These are phyloP conservation scores for Monilinia polystroma DNA, from an alignment of 2,329 filamentous ascomycete species.

Conservation along the genomic window DNA sequence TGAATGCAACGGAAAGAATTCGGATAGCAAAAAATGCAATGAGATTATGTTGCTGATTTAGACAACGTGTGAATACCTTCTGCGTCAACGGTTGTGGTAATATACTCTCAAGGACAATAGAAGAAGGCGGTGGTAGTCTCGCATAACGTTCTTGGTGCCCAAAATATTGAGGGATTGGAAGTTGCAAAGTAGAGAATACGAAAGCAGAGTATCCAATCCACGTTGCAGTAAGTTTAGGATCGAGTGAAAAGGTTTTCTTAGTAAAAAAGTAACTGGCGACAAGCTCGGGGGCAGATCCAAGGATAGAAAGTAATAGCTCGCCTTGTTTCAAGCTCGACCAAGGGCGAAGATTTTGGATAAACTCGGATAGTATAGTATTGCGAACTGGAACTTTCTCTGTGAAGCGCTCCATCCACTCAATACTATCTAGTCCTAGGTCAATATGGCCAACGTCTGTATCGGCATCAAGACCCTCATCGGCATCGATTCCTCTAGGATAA, in stretches of 20 bases:
- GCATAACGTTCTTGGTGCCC: constrained; percentile 64
- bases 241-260: constrained; percentile 78
- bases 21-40: constrained; percentile 82
- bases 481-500: constrained; percentile 71
- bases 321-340: constrained; percentile 80
- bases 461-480: constrained; percentile 52
- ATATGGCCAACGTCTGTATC: constrained; percentile 50
- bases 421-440: constrained; percentile 65
- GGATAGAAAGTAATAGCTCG: constrained; percentile 77
- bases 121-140: constrained; percentile 71
- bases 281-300: constrained; percentile 78
- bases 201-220: constrained; percentile 95
- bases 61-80: constrained; percentile 73
- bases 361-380: constrained; percentile 76
- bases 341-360: constrained; percentile 75
- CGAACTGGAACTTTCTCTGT: constrained; percentile 67
- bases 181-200: constrained; percentile 74
- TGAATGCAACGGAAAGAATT: constrained; percentile 73
- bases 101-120: constrained; percentile 79
- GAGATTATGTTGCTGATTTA: constrained; percentile 76
- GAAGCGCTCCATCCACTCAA: constrained; percentile 69
- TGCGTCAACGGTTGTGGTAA: constrained; percentile 79
- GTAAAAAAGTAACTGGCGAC: constrained; percentile 83
- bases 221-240: constrained; percentile 86
- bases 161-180: constrained; percentile 71